Base-by-base conservation (phyloP, 768 basidiomycete species). In the Russula ochroleuca region DNA sequence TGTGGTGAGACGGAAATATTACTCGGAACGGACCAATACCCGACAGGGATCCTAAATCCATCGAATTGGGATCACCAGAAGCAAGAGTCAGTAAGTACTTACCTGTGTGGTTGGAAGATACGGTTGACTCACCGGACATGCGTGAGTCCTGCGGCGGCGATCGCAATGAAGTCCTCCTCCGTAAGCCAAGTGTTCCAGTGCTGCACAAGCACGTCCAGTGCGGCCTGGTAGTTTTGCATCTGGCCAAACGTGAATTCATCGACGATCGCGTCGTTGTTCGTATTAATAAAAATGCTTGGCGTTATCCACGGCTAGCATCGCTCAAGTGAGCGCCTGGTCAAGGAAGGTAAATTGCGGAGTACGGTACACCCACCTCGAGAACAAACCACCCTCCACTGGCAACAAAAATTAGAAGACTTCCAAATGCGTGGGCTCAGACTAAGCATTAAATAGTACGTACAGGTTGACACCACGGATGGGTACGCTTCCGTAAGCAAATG, bases 21-120 rank as follows among this genome's bases (percentile, higher is more conserved):
- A 7, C 84, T 85, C 0, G 87, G 87, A n/a, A 89, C 81, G n/a
- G 86, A 86, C 88, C 88, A 90, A 71, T 85, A 90, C 10, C 87
- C 87, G 7, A 88, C 64, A 6, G 87, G 87, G 69, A 90, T 85
- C 35, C 87, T 88, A 62, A 40, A 40, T 5, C 19, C 37, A 43
- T 59, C 40, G n/a, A 56, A 45, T 38, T 28, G 35, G 40, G n/a
- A 19, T 15, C 10, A 57, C 3, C 15, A 1, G 9, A 47, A 21
- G 50, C 33, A 37, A 21, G 35, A 38, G 50, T n/a, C 61, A 51
- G 58, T 43, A 48, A 61, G 25, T 5, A 13, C 19, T 11, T 38
- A 48, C 33, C 43, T 21, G 37, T 3, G 53, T 9, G 63, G 23
- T 11, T 33, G 43, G 19, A 48, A 31, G 51, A 35, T 17, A 13